Conservation (phyloP, 352 stramenopile species). For the Globisporangium acanthophoron region DNA sequence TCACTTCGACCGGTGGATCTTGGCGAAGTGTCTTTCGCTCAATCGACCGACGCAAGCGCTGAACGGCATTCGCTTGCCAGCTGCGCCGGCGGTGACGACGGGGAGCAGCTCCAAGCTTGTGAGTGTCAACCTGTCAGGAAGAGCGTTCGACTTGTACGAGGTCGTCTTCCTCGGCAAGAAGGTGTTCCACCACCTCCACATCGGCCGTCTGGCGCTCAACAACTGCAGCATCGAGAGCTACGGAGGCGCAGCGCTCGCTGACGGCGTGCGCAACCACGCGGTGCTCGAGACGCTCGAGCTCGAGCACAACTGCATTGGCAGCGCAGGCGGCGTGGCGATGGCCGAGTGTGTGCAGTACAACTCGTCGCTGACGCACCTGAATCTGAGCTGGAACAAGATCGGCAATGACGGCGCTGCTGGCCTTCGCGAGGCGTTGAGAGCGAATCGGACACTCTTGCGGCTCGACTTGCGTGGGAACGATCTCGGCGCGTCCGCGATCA, state of each 20-base stretch:
- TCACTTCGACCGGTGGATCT: slow-evolving; percentile 60
- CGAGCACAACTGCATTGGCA: slow-evolving; percentile 59
- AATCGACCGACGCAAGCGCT: slow-evolving; percentile 59
- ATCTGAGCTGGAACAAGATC: slow-evolving; percentile 75
- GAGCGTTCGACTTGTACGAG: slow-evolving; percentile 50
- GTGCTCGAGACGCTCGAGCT: slow-evolving; percentile 55
- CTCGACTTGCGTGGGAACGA: slow-evolving; percentile 73
- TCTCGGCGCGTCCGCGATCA: slow-evolving; percentile 39
- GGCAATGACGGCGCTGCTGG: slow-evolving; percentile 47
- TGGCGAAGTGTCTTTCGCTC: slow-evolving; percentile 56
- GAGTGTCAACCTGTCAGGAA: slow-evolving; percentile 43
- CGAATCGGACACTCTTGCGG: slow-evolving; percentile 39
- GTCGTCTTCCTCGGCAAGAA: slow-evolving; percentile 61
- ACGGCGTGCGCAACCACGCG: slow-evolving; percentile 59
- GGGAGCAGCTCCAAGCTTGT: slow-evolving; percentile 21
- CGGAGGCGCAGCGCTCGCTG: slow-evolving; percentile 47
- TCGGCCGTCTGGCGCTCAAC: slow-evolving; percentile 53
- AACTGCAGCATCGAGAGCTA: slow-evolving; percentile 48
- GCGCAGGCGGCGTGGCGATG: slow-evolving; percentile 44
- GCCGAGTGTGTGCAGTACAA: slow-evolving; percentile 58
- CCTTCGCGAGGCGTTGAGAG: slow-evolving; percentile 36
- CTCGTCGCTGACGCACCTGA: slow-evolving; percentile 49
- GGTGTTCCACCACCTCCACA: slow-evolving; percentile 62
- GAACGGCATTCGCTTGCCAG: slow-evolving; percentile 44
- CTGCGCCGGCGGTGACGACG: not conserved